Percentiles rank a stretch among this genome's conserved stretches.
Evolutionary conservation across 1,284 basidiomycete genomes (phyloP).

Genomic region (Apiotrichum porosum): DNA sequence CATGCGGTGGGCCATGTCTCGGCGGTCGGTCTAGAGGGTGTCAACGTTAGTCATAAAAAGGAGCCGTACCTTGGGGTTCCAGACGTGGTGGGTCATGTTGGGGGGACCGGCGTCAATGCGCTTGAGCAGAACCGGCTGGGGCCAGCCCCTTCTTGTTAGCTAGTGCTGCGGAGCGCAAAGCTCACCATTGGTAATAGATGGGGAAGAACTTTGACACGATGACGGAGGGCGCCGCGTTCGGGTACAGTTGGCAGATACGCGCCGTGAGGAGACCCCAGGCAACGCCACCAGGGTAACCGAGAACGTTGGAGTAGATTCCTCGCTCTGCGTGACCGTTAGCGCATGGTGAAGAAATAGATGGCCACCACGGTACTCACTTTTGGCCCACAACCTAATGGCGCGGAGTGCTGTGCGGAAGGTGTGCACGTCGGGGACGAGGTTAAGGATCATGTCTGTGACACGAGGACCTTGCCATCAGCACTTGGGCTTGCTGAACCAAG

Average conservation of each 20-base stretch:
- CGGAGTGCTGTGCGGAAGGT: constrained; percentile 92
- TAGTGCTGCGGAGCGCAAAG: constrained; percentile 17
- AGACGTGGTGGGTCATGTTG: constrained; percentile 78
- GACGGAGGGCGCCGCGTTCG: constrained; percentile 86
- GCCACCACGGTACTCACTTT: no score
- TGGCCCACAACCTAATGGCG: constrained; percentile 97
- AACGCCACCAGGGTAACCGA: constrained; percentile 96
- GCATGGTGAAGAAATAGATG: neutral
- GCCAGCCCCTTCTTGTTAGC: constrained; percentile 75
- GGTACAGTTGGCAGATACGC: constrained; percentile 97
- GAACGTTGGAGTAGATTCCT: constrained; percentile 97
- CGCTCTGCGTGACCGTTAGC: constrained; percentile 56
- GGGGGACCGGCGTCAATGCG: constrained; percentile 89
- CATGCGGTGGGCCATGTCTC: constrained; percentile 92
- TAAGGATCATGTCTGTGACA: constrained; percentile 92
- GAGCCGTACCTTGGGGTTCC: constrained; percentile 99
- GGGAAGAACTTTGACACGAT: constrained; percentile 97
- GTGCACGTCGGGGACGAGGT: constrained; percentile 88
- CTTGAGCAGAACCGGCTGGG: constrained; percentile 91
- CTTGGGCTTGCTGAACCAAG: neutral
- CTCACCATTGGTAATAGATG: constrained; percentile 92
- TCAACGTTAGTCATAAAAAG: constrained; percentile 56
- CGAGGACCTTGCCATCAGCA: constrained; percentile 64
- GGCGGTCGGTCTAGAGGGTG: constrained; percentile 90
- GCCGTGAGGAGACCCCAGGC: constrained; percentile 99